phyloP scores from a whole-genome alignment of 2,329 filamentous ascomycete genomes.

The Colletotrichum sp. region DNA sequence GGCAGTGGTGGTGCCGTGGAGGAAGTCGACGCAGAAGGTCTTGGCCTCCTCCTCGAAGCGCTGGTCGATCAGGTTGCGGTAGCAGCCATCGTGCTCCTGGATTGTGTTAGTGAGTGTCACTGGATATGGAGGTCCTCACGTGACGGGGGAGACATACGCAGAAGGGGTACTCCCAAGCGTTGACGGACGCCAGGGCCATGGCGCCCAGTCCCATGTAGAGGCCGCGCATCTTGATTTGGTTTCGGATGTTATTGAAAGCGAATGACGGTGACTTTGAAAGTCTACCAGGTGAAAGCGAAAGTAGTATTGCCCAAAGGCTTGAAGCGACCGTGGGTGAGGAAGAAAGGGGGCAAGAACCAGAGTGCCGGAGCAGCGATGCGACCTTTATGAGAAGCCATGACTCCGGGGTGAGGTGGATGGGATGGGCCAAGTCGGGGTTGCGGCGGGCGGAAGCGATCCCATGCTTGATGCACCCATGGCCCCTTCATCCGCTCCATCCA shows the following conservation, averaged over 20 bases:
- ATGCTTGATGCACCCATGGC: slow-evolving; percentile 3
- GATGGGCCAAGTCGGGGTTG: neutral
- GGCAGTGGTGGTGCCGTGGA: slow-evolving; percentile 32
- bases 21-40: slow-evolving; percentile 36
- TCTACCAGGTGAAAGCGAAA: slow-evolving; percentile 37
- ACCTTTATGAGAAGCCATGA: neutral
- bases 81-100: slow-evolving; percentile 37
- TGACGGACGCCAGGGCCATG: slow-evolving; percentile 32
- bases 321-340: neutral
- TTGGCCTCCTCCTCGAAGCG: slow-evolving; percentile 32
- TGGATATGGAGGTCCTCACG: neutral
- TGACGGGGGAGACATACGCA: slow-evolving; percentile 23
- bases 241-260: slow-evolving; percentile 27
- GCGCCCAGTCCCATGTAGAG: slow-evolving; percentile 31
- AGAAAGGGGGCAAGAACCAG: neutral
- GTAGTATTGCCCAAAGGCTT: neutral
- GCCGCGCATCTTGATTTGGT: slow-evolving; percentile 36
- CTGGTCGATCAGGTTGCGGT: slow-evolving; percentile 36
- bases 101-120: neutral
- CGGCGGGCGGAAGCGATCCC: neutral
- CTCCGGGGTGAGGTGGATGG: neutral
- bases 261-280: slow-evolving; percentile 23
- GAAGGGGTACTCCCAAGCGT: slow-evolving; percentile 31
- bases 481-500: slow-evolving; percentile 25
- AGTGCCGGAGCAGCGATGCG: neutral